Evolutionary conservation across 306 rosid genomes (phyloP), one percentile per base, ranked within the genome.

Genomic region (Amphicarpaea edgeworthii): DNA sequence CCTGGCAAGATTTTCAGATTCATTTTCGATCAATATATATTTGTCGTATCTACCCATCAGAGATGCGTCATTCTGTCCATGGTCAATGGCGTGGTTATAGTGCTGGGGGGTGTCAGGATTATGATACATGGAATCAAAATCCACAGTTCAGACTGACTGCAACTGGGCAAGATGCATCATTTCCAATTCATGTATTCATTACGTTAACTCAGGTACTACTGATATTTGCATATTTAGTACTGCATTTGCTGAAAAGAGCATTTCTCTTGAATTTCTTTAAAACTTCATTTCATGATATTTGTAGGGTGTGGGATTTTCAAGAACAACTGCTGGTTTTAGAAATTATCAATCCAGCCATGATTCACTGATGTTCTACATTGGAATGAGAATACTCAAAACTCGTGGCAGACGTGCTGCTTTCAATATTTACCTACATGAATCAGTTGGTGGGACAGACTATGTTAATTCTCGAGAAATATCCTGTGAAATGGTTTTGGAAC

Each of bases 61-160:
- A 96, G 87, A 96, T 96, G 99, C 96, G 98, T 53, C 90, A 90
- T 70, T 89, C 98, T 40, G 98, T 92, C 34, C 96, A 96, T 81
- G 95, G 97, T 50, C 99, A 92, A 79, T 96, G 99, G 99, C 93
- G 97, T 38, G 92, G 99, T 47, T 92, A 88, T 79, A 92, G 96
- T 89, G 99, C 99, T 0, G 99, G 99, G 15, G 99, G 99, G 38
- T 96, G 99, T 86, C 99, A 96, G 87, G 99, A 96, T 81, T 96
- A 92, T 38, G 99, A 92, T 65, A 88, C 99, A 20, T 96, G 99
- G 99, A 88, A 90, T 82, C 97, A 96, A 86, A 96, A 96, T 89
- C 99, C 99, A 68, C 99, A 96, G 83, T 96, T 96, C 82, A 91
- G 93, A 70, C 81, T 96, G 81, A 86, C 91, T 76, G 98, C 98